A percentile compares a stretch with the other conserved stretches of the same genome.
Conservation (phyloP, 768 basidiomycete genomes). For the Gloeostereum incarnatum region DNA sequence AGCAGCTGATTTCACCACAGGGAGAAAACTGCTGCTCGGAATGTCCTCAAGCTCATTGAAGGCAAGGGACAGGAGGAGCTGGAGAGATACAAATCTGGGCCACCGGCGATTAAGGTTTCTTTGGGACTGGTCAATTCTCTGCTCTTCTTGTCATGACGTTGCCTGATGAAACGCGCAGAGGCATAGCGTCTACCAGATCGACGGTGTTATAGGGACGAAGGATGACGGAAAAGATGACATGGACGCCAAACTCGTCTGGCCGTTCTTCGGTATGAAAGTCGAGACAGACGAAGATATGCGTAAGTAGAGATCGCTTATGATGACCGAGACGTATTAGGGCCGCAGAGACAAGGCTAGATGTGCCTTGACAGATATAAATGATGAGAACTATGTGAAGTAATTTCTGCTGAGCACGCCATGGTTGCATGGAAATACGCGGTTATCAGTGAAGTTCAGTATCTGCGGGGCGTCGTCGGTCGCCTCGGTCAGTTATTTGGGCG, state of each 20-base stretch:
- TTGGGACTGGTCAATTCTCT: constrained; percentile 41
- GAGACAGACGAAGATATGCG: constrained; percentile 23
- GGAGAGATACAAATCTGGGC: constrained; percentile 33
- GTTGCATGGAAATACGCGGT: too few species aligned
- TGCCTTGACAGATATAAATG: too few species aligned
- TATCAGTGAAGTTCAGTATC: too few species aligned
- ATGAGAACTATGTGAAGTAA: too few species aligned
- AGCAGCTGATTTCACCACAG: constrained; percentile 11
- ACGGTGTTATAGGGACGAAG: constrained; percentile 32
- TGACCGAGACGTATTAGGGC: too few species aligned
- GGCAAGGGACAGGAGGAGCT: constrained; percentile 18
- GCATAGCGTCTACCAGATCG: constrained; percentile 41
- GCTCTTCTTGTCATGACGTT: not conserved
- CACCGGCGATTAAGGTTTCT: constrained; percentile 53
- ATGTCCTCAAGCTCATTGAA: constrained; percentile 37
- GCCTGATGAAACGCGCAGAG: constrained; percentile 28
- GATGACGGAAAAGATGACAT: constrained; percentile 37
- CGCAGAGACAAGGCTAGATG: too few species aligned
- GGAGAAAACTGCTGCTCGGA: constrained; percentile 43
- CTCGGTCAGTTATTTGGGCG: too few species aligned
- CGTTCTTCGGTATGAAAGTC: constrained; percentile 28
- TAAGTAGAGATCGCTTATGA: too few species aligned
- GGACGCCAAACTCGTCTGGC: constrained; percentile 38
- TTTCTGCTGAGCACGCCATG: too few species aligned
- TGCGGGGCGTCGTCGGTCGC: too few species aligned